Conservation (phyloP, 2,329 filamentous ascomycete genomes). For the Talaromyces rugulosus region DNA sequence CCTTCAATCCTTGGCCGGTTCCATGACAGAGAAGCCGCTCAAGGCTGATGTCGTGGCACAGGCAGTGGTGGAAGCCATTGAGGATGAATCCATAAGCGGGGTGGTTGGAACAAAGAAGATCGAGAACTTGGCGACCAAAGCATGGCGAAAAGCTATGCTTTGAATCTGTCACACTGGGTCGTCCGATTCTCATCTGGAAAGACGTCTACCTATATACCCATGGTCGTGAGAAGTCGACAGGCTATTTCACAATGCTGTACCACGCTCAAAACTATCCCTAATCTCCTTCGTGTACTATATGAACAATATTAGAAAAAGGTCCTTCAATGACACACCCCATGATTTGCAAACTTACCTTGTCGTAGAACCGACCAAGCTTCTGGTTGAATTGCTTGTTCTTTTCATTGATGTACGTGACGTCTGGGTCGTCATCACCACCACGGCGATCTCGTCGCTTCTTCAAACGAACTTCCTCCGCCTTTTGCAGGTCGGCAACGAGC, state of each 20-base stretch:
- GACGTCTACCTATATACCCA: neutral
- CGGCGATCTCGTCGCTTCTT: slow-evolving; percentile 82
- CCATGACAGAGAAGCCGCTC: slow-evolving; percentile 78
- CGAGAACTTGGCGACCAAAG: slow-evolving; percentile 72
- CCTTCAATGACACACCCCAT: neutral
- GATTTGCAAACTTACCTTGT: slow-evolving; percentile 57
- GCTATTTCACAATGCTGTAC: slow-evolving; percentile 74
- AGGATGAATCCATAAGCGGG: slow-evolving; percentile 67
- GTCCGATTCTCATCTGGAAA: neutral
- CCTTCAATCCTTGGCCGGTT: slow-evolving; percentile 74
- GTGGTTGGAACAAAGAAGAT: slow-evolving; percentile 75
- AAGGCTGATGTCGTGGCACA: slow-evolving; percentile 84
- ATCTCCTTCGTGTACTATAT: slow-evolving; percentile 85
- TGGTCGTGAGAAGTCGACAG: neutral
- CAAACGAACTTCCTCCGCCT: slow-evolving; percentile 79
- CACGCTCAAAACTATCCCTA: slow-evolving; percentile 92
- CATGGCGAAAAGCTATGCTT: slow-evolving; percentile 88
- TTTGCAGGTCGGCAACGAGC: slow-evolving; percentile 77
- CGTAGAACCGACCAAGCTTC: slow-evolving; percentile 92
- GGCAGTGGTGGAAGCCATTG: slow-evolving; percentile 81
- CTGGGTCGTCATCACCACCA: slow-evolving; percentile 77
- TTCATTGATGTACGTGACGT: slow-evolving; percentile 99
- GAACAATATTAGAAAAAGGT: slow-evolving; percentile 15
- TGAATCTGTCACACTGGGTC: slow-evolving; percentile 37
- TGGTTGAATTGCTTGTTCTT: slow-evolving; percentile 99